phyloP scores from a whole-genome alignment of 768 basidiomycete genomes.

The Dioszegia aurantiaca region DNA sequence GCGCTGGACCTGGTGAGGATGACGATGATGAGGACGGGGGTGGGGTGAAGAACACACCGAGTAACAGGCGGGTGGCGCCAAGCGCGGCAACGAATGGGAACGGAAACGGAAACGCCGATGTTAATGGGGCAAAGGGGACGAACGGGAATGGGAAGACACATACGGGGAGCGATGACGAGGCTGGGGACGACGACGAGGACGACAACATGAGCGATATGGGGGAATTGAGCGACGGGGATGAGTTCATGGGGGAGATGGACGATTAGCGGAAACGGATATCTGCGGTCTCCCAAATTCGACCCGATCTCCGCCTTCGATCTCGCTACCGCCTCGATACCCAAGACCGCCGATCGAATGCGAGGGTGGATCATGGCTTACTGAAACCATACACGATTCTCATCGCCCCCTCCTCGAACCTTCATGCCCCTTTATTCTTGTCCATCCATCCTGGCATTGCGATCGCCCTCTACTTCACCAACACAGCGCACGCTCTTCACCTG shows the following conservation, averaged over 20 bases:
- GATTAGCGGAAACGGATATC: conserved; percentile 36
- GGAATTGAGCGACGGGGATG: conserved; percentile 45
- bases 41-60: conserved; percentile 11
- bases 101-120: background rate
- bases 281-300: background rate
- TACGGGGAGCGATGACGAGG: conserved; percentile 42
- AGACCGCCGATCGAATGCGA: no score
- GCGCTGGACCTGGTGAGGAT: conserved; percentile 61
- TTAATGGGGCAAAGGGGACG: conserved; percentile 20
- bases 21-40: conserved; percentile 53
- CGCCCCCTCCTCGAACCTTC: no score
- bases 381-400: background rate
- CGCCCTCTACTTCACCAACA: no score
- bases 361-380: background rate
- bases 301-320: background rate
- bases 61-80: background rate
- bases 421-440: no score
- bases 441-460: no score
- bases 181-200: conserved; percentile 62
- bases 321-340: background rate
- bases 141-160: conserved; percentile 15
- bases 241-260: conserved; percentile 51
- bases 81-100: background rate
- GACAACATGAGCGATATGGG: conserved; percentile 53
- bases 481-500: conserved; percentile 3